Evolutionary conservation across 306 rosid genomes (phyloP), one percentile per base, ranked within the genome.

Genomic region (Malus sylvestris): DNA sequence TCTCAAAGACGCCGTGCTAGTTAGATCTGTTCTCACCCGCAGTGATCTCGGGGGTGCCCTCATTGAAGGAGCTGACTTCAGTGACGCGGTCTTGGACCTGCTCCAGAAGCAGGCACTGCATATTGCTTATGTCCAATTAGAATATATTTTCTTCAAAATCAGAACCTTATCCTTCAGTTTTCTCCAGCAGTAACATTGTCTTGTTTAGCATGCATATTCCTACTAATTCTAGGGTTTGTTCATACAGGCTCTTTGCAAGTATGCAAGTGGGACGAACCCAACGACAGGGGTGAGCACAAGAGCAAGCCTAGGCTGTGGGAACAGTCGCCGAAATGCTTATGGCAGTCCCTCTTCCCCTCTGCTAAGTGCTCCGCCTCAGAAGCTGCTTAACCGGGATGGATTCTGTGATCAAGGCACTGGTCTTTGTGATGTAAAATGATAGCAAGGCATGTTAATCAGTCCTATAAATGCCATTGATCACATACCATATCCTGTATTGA

Each of bases 31-130:
- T 67, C 91, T 94, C n/a, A 94, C 98, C 6, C 93, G 97, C 13
- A 92, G 98, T 73, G 98, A 94, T 82, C 91, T 94, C 27, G 97
- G 95, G 58, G 96, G 96, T 46, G 95, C 97, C 64, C 57, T 86
- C 20, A 88, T 95, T 8, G 96, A 85, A 83, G 97, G 96, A 32
- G 98, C 98, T 6, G 98, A 95, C 75, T 95, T 92, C 74, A 95
- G 98, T 72, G 97, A 95, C 71, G 98, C 98, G 16, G 97, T 95
- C 65, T 84, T 95, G 76, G 97, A 92, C 81, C 96, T 92, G 81
- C 55, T 79, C 59, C 96, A 92, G 75, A 95, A 95, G 76, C 97
- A 80, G 90, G 97, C 87, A 72, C 27, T 2, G 5, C 45, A 42
- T 42, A 42, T 42, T 42, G 45, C 45, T 42, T 3, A 10, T 38